Evolutionary conservation across 2,329 filamentous ascomycete genomes (phyloP), one percentile per base, ranked within the genome.

Genomic region (Sclerotinia glacialis): DNA sequence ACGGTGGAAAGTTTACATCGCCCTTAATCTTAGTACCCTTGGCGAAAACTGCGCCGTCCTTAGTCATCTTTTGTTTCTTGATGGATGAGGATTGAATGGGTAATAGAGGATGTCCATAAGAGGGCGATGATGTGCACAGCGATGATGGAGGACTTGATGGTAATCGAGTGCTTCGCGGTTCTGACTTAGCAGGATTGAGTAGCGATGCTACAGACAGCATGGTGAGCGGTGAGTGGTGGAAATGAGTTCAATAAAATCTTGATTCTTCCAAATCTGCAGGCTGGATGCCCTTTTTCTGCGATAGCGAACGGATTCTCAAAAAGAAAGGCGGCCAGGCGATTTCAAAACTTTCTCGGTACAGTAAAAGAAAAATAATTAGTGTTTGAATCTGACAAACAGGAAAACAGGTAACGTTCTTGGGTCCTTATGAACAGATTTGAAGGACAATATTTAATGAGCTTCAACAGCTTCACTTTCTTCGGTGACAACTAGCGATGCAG

Each of bases 1-100:
- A 89, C 0, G 93, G 91, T 23, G 84, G 84, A 74, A 89, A 97
- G 75, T 89, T 89, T 71, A 96, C 82, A 37, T 83, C 79, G 3
- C 90, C 91, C 69, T 87, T 86, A 42, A 86, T 80, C 67, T 83
- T 83, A 54, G 28, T 34, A 56, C 85, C 85, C 72, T 85, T 86
- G 37, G 82, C 81, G 75, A 89, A 87, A 9, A 89, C 78, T 0
- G 86, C 83, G 37, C 82, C 83, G 72, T 90, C 86, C 76, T 90
- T 92, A 67, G 83, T 79, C 74, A 88, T 80, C 78, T 88, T 91
- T 70, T 83, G 82, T 73, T 82, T 84, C 70, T 78, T 79, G 67
- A 69, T 74, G 69, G 71, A 72, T 69, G 69, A 65, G 23, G 69
- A 72, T 60, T 67, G 72, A 70, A 68, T 71, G 67, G 75, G 69